phyloP scores from a whole-genome alignment of 106 monocot genomes.

The Platanthera zijinensis region DNA sequence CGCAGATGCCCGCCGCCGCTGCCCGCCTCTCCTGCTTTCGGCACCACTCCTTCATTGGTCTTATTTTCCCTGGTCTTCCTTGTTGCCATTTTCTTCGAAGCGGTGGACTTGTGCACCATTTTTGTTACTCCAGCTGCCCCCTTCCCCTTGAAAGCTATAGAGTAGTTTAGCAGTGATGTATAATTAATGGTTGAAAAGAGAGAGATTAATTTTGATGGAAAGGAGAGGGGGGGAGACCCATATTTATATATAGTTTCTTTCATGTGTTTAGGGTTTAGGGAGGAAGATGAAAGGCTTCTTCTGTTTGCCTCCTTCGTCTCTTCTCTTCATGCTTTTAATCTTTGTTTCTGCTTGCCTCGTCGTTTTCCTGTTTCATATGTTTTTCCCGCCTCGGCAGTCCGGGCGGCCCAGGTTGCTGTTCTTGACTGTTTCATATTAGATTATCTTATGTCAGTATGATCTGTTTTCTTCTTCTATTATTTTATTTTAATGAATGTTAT shows the following conservation, averaged over 20 bases:
- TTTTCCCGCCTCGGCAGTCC: too few species aligned
- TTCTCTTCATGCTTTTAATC: too few species aligned
- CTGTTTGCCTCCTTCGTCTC: neutral
- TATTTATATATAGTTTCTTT: neutral
- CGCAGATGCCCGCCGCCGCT: neutral
- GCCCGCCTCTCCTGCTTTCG: neutral
- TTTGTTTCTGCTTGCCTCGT: neutral
- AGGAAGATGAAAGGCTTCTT: neutral
- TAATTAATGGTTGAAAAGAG: neutral
- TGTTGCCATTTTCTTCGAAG: neutral
- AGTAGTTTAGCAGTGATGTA: neutral
- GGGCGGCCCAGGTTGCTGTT: constrained; percentile 1
- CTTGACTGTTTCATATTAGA: neutral
- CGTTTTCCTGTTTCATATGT: neutral
- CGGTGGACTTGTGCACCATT: constrained; percentile 1
- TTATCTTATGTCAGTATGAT: too few species aligned
- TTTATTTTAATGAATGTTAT: too few species aligned
- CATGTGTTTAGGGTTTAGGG: neutral
- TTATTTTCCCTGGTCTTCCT: neutral
- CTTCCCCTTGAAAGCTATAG: neutral
- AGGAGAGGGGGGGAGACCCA: neutral
- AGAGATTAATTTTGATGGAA: neutral
- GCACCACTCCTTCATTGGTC: neutral
- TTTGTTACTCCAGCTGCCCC: neutral
- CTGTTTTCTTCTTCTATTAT: too few species aligned